phyloP scores from a whole-genome alignment of 306 rosid genomes.

The Glycine tomentella region DNA sequence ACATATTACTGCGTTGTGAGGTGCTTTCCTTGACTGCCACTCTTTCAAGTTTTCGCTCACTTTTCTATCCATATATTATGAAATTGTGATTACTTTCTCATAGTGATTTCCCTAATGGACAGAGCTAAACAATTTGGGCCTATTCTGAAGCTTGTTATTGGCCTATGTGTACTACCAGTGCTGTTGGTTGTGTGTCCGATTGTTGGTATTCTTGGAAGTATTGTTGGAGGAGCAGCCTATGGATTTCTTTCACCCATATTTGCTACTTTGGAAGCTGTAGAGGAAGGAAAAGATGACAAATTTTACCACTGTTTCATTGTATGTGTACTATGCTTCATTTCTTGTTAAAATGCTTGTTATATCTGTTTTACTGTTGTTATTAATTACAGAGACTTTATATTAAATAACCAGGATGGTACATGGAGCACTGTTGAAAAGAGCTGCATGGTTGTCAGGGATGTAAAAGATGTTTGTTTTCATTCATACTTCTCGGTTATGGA shows the following conservation, averaged over 20 bases:
- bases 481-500: conserved; percentile 86
- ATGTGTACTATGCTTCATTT: conserved; percentile 48
- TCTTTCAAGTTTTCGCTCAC: conserved; percentile 18
- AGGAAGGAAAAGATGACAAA: conserved; percentile 75
- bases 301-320: conserved; percentile 77
- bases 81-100: conserved; percentile 40
- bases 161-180: conserved; percentile 69
- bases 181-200: conserved; percentile 72
- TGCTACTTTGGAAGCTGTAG: conserved; percentile 86
- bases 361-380: conserved; percentile 39
- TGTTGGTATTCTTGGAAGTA: conserved; percentile 79
- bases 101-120: conserved; percentile 45
- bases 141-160: conserved; percentile 71
- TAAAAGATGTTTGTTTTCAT: conserved; percentile 72
- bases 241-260: conserved; percentile 80
- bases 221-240: conserved; percentile 81
- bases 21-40: conserved; percentile 55
- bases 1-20: conserved; percentile 78
- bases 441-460: conserved; percentile 75
- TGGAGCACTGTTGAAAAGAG: conserved; percentile 69
- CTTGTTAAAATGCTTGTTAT: no score
- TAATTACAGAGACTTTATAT: conserved; percentile 38
- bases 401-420: conserved; percentile 80
- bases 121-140: conserved; percentile 86
- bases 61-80: conserved; percentile 9